Evolutionary conservation across 1,284 basidiomycete species (phyloP).

Genomic region (Tilletiopsis washingtonensis): DNA sequence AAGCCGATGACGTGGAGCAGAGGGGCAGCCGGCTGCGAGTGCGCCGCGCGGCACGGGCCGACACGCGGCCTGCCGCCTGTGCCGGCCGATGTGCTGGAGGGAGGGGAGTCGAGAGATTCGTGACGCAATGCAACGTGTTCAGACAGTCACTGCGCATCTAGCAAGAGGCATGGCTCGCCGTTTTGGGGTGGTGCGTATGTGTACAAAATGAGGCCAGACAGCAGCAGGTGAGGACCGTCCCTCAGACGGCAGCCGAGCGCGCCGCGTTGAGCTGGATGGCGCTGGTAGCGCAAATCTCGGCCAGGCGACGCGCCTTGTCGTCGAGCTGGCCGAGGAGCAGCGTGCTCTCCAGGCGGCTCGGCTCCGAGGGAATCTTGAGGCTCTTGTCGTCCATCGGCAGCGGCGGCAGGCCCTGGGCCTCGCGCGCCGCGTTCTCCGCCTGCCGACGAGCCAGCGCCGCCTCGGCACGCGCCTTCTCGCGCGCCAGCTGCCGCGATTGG

Average conservation of each 20-base stretch:
- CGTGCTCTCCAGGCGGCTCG: conserved; percentile 81
- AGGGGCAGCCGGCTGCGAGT: too few relatives aligned
- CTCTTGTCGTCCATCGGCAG: conserved; percentile 53
- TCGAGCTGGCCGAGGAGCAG: conserved; percentile 49
- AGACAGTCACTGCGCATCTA: too few relatives aligned
- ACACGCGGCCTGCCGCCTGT: too few relatives aligned
- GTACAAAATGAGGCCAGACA: too few relatives aligned
- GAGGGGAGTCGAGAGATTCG: too few relatives aligned
- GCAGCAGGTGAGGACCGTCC: background rate
- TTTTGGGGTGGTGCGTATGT: too few relatives aligned
- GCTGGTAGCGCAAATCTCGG: conserved; percentile 53
- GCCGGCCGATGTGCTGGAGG: too few relatives aligned
- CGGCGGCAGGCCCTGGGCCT: conserved; percentile 74
- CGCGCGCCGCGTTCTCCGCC: conserved; percentile 77
- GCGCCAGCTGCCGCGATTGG: conserved; percentile 78
- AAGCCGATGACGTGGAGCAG: too few relatives aligned
- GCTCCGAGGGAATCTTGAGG: conserved; percentile 75
- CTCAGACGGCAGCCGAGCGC: conserved; percentile 27
- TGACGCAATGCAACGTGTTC: too few relatives aligned
- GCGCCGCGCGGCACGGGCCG: too few relatives aligned
- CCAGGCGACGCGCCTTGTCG: conserved; percentile 45
- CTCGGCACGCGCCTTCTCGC: conserved; percentile 79
- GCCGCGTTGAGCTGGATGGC: conserved; percentile 42
- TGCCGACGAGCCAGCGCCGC: conserved; percentile 53
- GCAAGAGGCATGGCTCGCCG: too few relatives aligned